Evolutionary conservation across 352 stramenopile genomes (phyloP).

Genomic region (Pythium angustatum): DNA sequence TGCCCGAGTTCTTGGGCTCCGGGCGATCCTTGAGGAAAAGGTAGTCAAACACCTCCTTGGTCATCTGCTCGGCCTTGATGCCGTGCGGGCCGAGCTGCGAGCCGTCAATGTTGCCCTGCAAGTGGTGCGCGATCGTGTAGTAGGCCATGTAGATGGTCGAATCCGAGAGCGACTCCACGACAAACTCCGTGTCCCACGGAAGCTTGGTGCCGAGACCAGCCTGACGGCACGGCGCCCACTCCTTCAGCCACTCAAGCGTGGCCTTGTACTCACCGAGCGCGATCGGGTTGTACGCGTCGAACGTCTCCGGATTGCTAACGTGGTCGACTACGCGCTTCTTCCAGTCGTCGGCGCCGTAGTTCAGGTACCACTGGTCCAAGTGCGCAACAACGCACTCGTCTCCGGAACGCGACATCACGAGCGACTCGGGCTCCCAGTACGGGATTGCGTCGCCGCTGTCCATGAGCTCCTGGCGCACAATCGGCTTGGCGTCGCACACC

Average conservation of each 20-base stretch:
- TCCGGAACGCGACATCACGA: slow-evolving; percentile 95
- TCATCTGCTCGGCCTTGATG: slow-evolving; percentile 87
- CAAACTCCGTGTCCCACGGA: slow-evolving; percentile 98
- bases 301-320: slow-evolving; percentile 90
- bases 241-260: slow-evolving; percentile 98
- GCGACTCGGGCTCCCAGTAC: slow-evolving; percentile 99
- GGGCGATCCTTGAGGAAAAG: slow-evolving; percentile 94
- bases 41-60: slow-evolving; percentile 98
- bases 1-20: slow-evolving; percentile 81
- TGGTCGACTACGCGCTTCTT: slow-evolving; percentile 94
- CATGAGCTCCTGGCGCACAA: slow-evolving; percentile 97
- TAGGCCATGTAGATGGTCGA: slow-evolving; percentile 99
- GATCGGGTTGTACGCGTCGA: slow-evolving; percentile 95
- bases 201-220: slow-evolving; percentile 96
- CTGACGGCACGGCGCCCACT: slow-evolving; percentile 98
- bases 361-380: slow-evolving; percentile 99
- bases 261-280: slow-evolving; percentile 95
- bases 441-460: slow-evolving; percentile 92
- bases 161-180: slow-evolving; percentile 99
- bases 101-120: slow-evolving; percentile 96
- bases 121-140: slow-evolving; percentile 99
- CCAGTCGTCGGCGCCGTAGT: slow-evolving; percentile 99
- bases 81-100: slow-evolving; percentile 85
- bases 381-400: slow-evolving; percentile 99
- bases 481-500: slow-evolving; percentile 97